phyloP scores from a whole-genome alignment of 225 moss, liverwort and hornwort species.

The Bryoerythrophyllum caledonicum region DNA sequence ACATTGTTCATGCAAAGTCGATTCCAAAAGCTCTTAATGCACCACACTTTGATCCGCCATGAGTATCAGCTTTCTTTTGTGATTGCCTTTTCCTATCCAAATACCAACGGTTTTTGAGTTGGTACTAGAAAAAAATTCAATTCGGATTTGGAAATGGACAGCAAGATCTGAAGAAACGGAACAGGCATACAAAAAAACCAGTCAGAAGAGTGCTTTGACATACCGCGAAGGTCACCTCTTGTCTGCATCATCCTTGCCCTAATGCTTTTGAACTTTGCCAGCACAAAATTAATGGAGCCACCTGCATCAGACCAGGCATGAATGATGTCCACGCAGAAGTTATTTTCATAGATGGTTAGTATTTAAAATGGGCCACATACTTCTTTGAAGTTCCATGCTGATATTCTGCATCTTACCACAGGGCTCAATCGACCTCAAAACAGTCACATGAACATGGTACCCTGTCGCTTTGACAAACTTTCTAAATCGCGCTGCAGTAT shows the following conservation, averaged over 20 bases:
- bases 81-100: not conserved
- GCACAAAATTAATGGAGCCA: slow-evolving; percentile 1
- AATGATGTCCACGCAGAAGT: not conserved
- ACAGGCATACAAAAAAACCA: not conserved
- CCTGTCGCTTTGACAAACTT: not conserved
- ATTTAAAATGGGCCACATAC: not conserved
- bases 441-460: not conserved
- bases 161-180: not conserved
- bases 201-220: too few relatives aligned
- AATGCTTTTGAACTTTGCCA: not conserved
- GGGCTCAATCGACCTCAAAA: not conserved
- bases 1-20: not conserved
- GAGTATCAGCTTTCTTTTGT: not conserved
- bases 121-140: not conserved
- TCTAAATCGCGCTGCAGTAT: not conserved
- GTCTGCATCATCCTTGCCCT: not conserved
- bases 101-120: too few relatives aligned
- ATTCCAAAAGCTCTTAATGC: not conserved
- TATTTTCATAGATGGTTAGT: not conserved
- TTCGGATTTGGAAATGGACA: not conserved
- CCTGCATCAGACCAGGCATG: not conserved
- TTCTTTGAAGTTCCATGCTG: slow-evolving; percentile 3
- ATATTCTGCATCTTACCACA: not conserved
- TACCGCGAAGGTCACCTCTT: not conserved
- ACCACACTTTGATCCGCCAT: not conserved